Percentiles rank a stretch among this genome's conserved stretches.
Conservation (phyloP, 345 rosid species). For the Salix udensis region DNA sequence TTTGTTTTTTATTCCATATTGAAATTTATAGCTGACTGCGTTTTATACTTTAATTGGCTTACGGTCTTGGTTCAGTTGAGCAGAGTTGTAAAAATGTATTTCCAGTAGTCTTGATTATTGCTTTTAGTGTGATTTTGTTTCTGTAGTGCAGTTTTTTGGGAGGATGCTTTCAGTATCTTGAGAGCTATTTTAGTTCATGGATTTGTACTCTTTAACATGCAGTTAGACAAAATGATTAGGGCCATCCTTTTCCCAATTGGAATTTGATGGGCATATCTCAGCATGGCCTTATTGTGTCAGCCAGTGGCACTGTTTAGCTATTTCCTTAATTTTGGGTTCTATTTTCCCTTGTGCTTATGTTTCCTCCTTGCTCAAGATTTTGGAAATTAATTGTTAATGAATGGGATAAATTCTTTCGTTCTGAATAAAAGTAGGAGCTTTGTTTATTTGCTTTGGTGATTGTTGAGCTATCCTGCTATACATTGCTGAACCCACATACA, state of each 20-base stretch:
- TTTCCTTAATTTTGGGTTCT: not conserved
- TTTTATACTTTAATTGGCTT: not conserved
- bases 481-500: not conserved
- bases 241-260: not conserved
- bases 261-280: not conserved
- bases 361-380: not conserved
- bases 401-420: not conserved
- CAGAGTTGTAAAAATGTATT: not conserved
- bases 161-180: not conserved
- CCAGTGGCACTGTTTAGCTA: not conserved
- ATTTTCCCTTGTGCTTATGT: not conserved
- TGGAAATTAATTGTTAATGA: not conserved
- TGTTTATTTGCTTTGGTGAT: not conserved
- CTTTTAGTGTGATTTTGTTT: not conserved
- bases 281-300: not conserved
- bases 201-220: not conserved
- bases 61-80: not conserved
- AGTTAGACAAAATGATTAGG: not conserved
- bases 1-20: not conserved
- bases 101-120: not conserved
- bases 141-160: not conserved
- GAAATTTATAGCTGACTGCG: not conserved
- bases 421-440: not conserved
- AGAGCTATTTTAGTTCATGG: not conserved
- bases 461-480: not conserved